Evolutionary conservation across 495 filamentous ascomycete genomes (phyloP).

Genomic region (Annulohypoxylon stygium): DNA sequence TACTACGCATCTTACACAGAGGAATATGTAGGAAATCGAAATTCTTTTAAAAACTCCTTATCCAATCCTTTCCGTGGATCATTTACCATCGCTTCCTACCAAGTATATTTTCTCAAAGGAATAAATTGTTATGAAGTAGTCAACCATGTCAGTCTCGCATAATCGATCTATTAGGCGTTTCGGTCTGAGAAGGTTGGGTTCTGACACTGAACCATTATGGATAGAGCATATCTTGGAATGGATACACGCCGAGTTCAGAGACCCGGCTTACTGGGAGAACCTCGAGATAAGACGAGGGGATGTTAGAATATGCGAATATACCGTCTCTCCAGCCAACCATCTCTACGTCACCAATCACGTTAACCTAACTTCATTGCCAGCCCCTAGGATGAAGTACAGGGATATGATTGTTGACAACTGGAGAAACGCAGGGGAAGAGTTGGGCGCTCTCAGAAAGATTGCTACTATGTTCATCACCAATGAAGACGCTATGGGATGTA

Average conservation of each 20-base stretch:
- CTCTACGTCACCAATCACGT: constrained; percentile 4
- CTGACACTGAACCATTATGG: neutral
- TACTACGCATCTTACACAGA: neutral
- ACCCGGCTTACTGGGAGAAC: neutral
- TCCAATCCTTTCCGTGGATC: neutral
- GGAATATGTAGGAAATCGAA: neutral
- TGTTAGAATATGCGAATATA: neutral
- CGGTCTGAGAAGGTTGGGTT: neutral
- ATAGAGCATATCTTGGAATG: neutral
- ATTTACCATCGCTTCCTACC: neutral
- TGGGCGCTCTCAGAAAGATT: neutral
- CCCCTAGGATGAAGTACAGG: constrained; percentile 24
- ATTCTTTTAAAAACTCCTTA: neutral
- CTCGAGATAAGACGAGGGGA: neutral
- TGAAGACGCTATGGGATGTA: neutral
- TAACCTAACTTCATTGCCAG: neutral
- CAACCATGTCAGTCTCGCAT: constrained; percentile 14
- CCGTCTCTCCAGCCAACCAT: constrained; percentile 7
- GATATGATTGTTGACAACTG: constrained; percentile 34
- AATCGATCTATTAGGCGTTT: neutral
- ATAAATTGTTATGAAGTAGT: neutral
- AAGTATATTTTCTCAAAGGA: neutral
- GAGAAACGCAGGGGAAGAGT: constrained; percentile 7
- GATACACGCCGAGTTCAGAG: neutral
- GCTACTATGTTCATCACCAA: constrained; percentile 15